These are phyloP conservation scores for Protomyces arabidopsidicola DNA, from an alignment of 1,139 yeast species.

Conservation along the genomic window DNA sequence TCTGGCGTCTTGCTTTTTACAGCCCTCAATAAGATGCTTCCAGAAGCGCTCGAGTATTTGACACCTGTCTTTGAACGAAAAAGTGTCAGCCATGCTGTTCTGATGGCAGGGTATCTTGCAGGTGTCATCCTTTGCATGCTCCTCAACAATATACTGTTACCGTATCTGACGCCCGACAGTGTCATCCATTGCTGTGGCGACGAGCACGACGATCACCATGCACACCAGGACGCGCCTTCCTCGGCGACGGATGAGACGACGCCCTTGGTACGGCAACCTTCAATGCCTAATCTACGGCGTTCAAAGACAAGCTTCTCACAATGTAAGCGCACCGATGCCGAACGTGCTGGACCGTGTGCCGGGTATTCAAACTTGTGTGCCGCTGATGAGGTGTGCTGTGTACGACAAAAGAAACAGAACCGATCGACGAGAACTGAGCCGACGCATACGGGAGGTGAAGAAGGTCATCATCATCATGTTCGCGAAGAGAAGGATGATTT, in stretches of 20 bases:
- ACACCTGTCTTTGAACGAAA: slow-evolving; percentile 34
- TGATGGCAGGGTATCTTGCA: slow-evolving; percentile 38
- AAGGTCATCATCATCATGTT: slow-evolving; percentile 1
- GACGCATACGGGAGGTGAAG: slow-evolving; percentile 48
- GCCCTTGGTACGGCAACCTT: neutral
- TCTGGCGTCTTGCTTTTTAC: slow-evolving; percentile 57
- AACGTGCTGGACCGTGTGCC: neutral
- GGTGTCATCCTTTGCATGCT: slow-evolving; percentile 54
- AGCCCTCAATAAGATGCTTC: slow-evolving; percentile 58
- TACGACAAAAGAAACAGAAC: neutral
- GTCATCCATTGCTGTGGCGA: slow-evolving; percentile 26
- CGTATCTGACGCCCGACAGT: slow-evolving; percentile 36
- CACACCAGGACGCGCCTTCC: neutral
- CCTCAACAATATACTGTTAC: slow-evolving; percentile 52
- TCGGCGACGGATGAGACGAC: neutral
- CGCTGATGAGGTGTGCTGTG: neutral
- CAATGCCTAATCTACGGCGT: neutral
- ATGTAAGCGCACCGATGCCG: neutral
- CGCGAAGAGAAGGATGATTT: slow-evolving; percentile 46
- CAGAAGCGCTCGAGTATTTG: slow-evolving; percentile 48
- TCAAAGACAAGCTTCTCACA: neutral
- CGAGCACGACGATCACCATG: neutral
- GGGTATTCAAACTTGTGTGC: neutral
- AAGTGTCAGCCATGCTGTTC: neutral
- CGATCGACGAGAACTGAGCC: slow-evolving; percentile 48